phyloP scores from a whole-genome alignment of 1,139 yeast species.

The Hyphopichia buzzinii region DNA sequence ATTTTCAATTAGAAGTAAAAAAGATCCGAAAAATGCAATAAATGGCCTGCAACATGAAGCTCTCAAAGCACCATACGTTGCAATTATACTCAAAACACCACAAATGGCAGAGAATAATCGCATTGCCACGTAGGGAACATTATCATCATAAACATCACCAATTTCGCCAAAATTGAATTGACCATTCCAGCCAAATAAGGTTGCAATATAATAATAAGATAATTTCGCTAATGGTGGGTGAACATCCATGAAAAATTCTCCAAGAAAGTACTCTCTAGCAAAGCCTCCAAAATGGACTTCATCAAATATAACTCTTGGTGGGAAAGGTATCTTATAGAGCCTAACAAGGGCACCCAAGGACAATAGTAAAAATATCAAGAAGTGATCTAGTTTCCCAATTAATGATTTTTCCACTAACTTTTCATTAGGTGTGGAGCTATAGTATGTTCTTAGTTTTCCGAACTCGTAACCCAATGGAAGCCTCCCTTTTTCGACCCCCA shows the following conservation, averaged over 20 bases:
- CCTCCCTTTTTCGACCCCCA: constrained; percentile 4
- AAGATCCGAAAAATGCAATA: constrained; percentile 44
- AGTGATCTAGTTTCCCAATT: constrained; percentile 18
- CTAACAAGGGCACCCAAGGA: constrained; percentile 33
- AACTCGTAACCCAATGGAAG: constrained; percentile 20
- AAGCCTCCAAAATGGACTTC: constrained; percentile 63
- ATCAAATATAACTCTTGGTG: constrained; percentile 87
- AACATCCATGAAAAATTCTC: constrained; percentile 59
- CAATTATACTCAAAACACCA: constrained; percentile 45
- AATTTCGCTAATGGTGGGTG: constrained; percentile 64
- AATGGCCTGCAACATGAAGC: constrained; percentile 40
- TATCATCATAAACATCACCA: constrained; percentile 30
- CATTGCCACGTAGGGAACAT: constrained; percentile 36
- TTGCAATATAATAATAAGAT: constrained; percentile 43
- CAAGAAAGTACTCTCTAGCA: constrained; percentile 49
- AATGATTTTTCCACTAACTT: constrained; percentile 8
- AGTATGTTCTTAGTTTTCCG: constrained; percentile 17
- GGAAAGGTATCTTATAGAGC: constrained; percentile 58
- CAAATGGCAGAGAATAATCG: constrained; percentile 30
- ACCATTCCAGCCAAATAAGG: constrained; percentile 46
- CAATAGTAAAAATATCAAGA: constrained; percentile 18
- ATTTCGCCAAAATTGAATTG: constrained; percentile 28
- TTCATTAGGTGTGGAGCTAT: constrained; percentile 9
- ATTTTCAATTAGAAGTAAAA: constrained; percentile 51
- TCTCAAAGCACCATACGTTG: constrained; percentile 51